Evolutionary conservation across 106 monocot genomes (phyloP).

Genomic region (Iris macrosiphon): DNA sequence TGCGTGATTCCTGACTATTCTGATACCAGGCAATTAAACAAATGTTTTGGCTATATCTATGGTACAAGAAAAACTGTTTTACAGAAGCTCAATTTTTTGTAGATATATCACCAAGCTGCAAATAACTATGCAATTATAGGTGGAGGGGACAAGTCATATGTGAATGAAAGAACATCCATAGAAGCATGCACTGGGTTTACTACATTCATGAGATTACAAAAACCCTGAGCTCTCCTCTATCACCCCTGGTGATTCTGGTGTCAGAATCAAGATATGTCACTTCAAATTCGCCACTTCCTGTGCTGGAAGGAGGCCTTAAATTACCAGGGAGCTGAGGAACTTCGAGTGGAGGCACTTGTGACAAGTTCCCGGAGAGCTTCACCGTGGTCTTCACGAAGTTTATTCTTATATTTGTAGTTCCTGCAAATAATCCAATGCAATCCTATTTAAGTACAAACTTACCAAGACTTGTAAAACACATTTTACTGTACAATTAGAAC

Average conservation of each 20-base stretch:
- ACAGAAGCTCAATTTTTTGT: too few species aligned
- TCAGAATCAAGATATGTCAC: slow-evolving; percentile 73
- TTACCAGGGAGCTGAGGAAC: slow-evolving; percentile 68
- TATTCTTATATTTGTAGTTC: slow-evolving; percentile 72
- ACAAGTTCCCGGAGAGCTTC: slow-evolving; percentile 57
- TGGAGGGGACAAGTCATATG: too few species aligned
- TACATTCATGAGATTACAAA: slow-evolving; percentile 61
- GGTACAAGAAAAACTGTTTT: too few species aligned
- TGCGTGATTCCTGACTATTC: too few species aligned
- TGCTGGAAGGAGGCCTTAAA: slow-evolving; percentile 58
- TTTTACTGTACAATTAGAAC: neutral
- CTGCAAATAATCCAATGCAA: slow-evolving; percentile 19
- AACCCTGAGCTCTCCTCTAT: slow-evolving; percentile 86
- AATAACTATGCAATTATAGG: too few species aligned
- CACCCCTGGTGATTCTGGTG: slow-evolving; percentile 77
- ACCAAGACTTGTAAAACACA: too few species aligned
- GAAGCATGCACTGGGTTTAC: too few species aligned
- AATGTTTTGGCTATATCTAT: too few species aligned
- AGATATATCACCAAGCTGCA: too few species aligned
- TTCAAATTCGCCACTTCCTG: slow-evolving; percentile 75
- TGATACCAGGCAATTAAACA: too few species aligned
- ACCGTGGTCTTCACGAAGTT: slow-evolving; percentile 75
- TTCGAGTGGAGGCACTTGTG: slow-evolving; percentile 83
- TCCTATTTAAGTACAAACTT: neutral
- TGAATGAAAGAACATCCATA: too few species aligned